Evolutionary conservation across 2,329 filamentous ascomycete species (phyloP).

Genomic region (Talaromyces sp.): DNA sequence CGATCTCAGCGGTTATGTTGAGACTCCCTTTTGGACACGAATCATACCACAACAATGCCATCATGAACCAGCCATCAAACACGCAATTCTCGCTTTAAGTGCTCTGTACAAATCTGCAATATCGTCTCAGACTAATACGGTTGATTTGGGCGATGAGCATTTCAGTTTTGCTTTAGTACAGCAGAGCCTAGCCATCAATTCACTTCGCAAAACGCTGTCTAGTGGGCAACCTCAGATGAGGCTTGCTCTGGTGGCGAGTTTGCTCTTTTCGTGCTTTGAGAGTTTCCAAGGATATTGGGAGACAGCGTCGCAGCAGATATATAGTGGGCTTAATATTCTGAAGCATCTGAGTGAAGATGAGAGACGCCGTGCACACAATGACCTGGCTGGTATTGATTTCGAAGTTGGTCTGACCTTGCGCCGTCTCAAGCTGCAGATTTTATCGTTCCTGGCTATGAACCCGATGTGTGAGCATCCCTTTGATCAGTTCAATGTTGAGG

Average conservation of each 20-base stretch:
- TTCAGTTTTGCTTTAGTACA: neutral
- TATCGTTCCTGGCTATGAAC: neutral
- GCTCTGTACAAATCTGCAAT: constrained; percentile 1
- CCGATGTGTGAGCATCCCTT: constrained; percentile 6
- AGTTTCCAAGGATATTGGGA: neutral
- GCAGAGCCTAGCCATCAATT: neutral
- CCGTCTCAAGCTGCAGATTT: neutral
- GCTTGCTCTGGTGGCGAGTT: neutral
- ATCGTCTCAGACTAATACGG: neutral
- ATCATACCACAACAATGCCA: neutral
- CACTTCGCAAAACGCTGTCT: neutral
- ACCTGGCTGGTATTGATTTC: neutral
- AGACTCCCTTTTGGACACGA: neutral
- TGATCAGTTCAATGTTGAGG: neutral
- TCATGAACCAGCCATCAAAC: neutral
- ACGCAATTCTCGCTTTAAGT: neutral
- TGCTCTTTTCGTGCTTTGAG: constrained; percentile 4
- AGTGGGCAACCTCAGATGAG: neutral
- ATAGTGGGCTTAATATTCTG: neutral
- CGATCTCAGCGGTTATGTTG: neutral
- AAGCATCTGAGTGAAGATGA: neutral
- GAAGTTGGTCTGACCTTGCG: neutral
- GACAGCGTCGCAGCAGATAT: constrained; percentile 1
- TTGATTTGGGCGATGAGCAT: neutral
- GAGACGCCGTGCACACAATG: neutral